A percentile compares a stretch with the other conserved stretches of the same genome.
Evolutionary conservation across 208 protist genomes (phyloP).

Genomic region (Lotmaria passim): DNA sequence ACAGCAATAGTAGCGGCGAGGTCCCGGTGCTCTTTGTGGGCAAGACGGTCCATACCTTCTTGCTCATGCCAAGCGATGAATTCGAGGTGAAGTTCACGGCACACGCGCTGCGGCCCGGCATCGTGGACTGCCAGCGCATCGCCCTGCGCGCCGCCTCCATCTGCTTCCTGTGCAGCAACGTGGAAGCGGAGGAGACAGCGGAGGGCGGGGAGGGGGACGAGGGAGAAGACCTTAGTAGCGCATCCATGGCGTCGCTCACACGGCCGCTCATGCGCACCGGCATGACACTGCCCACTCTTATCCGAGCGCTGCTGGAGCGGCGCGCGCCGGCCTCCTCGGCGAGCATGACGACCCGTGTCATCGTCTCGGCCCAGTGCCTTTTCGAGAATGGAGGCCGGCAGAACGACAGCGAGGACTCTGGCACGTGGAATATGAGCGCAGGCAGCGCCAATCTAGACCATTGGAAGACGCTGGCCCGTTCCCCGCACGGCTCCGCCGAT

Average conservation of each 20-base stretch:
- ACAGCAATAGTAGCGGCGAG: constrained; percentile 1
- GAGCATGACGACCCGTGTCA: constrained; percentile 2
- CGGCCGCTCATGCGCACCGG: constrained; percentile 33
- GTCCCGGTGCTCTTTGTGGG: constrained; percentile 67
- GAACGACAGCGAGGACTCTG: background rate
- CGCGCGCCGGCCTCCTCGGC: constrained; percentile 9
- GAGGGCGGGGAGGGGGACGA: background rate
- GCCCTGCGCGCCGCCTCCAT: constrained; percentile 50
- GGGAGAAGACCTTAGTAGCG: background rate
- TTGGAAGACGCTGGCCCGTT: constrained; percentile 1
- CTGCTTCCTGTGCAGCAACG: constrained; percentile 29
- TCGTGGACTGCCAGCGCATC: constrained; percentile 75
- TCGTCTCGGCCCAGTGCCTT: constrained; percentile 4
- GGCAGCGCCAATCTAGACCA: background rate
- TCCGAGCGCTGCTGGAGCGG: constrained; percentile 18
- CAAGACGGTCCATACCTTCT: constrained; percentile 61
- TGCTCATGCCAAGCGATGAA: constrained; percentile 67
- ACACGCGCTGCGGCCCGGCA: constrained; percentile 56
- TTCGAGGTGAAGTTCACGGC: constrained; percentile 67
- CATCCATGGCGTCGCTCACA: constrained; percentile 4
- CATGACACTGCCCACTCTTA: constrained; percentile 27
- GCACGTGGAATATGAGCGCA: background rate
- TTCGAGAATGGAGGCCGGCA: background rate
- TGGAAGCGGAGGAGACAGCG: background rate
- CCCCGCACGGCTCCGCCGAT: background rate